Evolutionary conservation across 2,329 filamentous ascomycete species (phyloP), one percentile per base, ranked within the genome.

Genomic region (Fusarium duplospermum): DNA sequence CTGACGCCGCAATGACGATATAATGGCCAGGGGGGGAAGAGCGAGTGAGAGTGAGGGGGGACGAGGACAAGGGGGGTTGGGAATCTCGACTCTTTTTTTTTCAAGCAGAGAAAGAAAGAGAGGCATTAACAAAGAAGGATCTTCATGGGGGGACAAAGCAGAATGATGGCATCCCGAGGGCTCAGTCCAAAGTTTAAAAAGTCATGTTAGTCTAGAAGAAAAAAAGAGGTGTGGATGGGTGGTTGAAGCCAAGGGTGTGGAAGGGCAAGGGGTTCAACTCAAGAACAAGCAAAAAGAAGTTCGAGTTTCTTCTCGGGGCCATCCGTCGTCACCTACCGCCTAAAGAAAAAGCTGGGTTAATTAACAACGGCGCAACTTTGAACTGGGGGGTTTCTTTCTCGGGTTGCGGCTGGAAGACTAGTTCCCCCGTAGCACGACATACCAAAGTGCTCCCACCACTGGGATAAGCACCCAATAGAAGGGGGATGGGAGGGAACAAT

Each of bases 1-100:
- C 67, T 78, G 76, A 73, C 76, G 73, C 68, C 69, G 47, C 67
- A 60, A 78, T 78, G 76, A 78, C 76, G 76, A 62, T 33, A 68
- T 66, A 42, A 47, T 73, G 68, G 64, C 67, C 62, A 74, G 72
- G 72, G 72, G 68, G 20, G 22, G 5, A 24, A 29, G 7, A 22
- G 59, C 59, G 35, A 62, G 59, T 63, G 59, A 59, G 36, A 59
- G 69, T 62, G 60, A 66, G 57, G 66, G 5, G 62, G 47, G 47
- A 36, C 27, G 64, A 31, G 22, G 38, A 64, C 52, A 56, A 20
- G 52, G 58, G 59, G 52, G 54, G 31, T 60, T 24, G 24, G 18
- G 31, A n/a, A n/a, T 31, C 47, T 52, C 52, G 50, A 54, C 27
- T 56, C 13, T 31, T 54, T 40, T 40, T 20, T n/a, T n/a, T n/a